Evolutionary conservation across 2,329 filamentous ascomycete genomes (phyloP).

Genomic region (Zymoseptoria passerinii): DNA sequence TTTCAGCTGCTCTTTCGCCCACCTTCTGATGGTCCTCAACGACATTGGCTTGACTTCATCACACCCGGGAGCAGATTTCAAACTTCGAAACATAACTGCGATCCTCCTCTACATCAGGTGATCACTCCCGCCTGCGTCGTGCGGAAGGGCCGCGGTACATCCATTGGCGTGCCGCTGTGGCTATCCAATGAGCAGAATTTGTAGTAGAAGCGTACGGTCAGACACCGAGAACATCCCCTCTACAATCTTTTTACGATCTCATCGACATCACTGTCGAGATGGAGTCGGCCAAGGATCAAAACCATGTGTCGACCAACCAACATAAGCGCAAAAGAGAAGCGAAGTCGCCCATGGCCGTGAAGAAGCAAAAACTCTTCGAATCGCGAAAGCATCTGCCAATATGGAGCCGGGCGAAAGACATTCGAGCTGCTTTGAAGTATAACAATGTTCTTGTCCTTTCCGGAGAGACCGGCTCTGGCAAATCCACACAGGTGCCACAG

Average conservation of each 20-base stretch:
- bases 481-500: slow-evolving; percentile 93
- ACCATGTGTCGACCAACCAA: neutral
- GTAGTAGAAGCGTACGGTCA: no score
- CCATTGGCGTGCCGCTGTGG: neutral
- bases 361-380: slow-evolving; percentile 21
- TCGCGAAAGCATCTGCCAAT: slow-evolving; percentile 66
- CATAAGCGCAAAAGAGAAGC: neutral
- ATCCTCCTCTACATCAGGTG: neutral
- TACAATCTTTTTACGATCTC: no score
- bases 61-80: no score
- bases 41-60: no score
- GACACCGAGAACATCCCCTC: no score
- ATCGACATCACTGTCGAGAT: neutral
- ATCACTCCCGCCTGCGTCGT: neutral
- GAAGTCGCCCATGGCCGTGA: slow-evolving; percentile 4
- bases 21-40: no score
- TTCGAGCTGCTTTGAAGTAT: slow-evolving; percentile 52
- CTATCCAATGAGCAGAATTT: neutral
- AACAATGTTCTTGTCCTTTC: slow-evolving; percentile 72
- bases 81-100: no score
- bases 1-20: no score
- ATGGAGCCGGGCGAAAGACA: slow-evolving; percentile 63
- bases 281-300: neutral
- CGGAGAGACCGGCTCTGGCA: slow-evolving; percentile 92
- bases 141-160: neutral